Conservation (phyloP, 441 rosid genomes). For the Francoa sonchifolia region DNA sequence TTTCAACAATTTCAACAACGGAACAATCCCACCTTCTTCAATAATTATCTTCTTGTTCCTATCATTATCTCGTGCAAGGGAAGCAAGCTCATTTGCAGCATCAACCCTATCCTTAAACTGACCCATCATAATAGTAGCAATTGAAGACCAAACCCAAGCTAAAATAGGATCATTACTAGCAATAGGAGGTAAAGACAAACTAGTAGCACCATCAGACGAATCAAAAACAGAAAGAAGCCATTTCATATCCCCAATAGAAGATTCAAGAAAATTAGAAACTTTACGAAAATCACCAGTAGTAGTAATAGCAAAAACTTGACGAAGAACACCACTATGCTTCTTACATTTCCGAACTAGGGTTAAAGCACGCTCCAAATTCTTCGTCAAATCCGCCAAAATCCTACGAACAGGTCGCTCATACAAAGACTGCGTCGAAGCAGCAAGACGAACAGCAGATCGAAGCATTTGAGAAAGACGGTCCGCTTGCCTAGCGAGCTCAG, state of each 20-base stretch:
- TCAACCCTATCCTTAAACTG: constrained; percentile 29
- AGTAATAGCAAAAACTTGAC: constrained; percentile 45
- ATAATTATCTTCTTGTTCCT: constrained; percentile 50
- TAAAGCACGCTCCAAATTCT: constrained; percentile 40
- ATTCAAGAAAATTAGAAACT: constrained; percentile 28
- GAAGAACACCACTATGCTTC: constrained; percentile 37
- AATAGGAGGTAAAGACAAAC: constrained; percentile 42
- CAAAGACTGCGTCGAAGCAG: constrained; percentile 22
- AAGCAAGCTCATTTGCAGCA: constrained; percentile 40
- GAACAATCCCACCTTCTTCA: constrained; percentile 44
- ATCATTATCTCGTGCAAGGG: constrained; percentile 37
- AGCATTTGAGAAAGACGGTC: constrained; percentile 38
- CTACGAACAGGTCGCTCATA: constrained; percentile 48
- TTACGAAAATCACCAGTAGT: constrained; percentile 40
- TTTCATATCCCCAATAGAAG: constrained; percentile 42
- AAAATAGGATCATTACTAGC: constrained; percentile 56
- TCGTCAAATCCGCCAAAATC: constrained; percentile 31
- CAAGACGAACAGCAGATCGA: constrained; percentile 36
- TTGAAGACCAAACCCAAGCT: constrained; percentile 54
- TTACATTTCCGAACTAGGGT: constrained; percentile 39
- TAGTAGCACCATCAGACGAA: constrained; percentile 23
- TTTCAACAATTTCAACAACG: constrained; percentile 40
- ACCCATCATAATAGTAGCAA: constrained; percentile 41
- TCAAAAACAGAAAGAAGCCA: constrained; percentile 44
- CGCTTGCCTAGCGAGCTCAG: constrained; percentile 30